phyloP scores from a whole-genome alignment of 306 rosid genomes.

The Cucurbita maxima region DNA sequence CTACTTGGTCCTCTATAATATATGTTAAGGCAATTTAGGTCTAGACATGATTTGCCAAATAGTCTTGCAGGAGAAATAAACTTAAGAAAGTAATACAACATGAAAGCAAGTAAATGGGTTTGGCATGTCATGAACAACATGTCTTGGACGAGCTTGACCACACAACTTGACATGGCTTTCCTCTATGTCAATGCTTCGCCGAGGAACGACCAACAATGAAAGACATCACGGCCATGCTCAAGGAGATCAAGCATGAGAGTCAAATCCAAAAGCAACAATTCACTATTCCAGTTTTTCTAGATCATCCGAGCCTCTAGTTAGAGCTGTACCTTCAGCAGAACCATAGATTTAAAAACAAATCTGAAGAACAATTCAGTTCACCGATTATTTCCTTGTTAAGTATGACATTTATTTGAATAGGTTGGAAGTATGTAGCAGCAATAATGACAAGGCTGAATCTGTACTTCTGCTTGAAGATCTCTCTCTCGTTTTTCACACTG shows the following conservation, averaged over 20 bases:
- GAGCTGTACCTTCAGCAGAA: slow-evolving; percentile 32
- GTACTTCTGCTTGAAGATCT: too few species aligned
- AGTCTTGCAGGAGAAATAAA: too few species aligned
- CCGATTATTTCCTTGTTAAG: slow-evolving; percentile 13
- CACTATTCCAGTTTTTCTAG: slow-evolving; percentile 81
- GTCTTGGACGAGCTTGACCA: too few species aligned
- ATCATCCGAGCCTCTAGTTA: slow-evolving; percentile 69
- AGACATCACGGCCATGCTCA: slow-evolving; percentile 81
- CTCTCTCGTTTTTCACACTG: too few species aligned
- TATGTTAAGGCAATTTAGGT: too few species aligned
- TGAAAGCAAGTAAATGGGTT: too few species aligned
- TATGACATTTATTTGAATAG: slow-evolving; percentile 31
- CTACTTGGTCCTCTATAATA: too few species aligned
- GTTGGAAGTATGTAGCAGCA: slow-evolving; percentile 16
- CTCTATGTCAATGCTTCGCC: slow-evolving; percentile 69
- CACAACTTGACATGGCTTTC: slow-evolving; percentile 58
- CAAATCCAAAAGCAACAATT: slow-evolving; percentile 43
- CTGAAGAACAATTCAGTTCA: slow-evolving; percentile 6
- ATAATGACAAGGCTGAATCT: slow-evolving; percentile 4
- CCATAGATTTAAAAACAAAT: slow-evolving; percentile 16
- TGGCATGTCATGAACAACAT: too few species aligned
- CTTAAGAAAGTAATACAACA: too few species aligned
- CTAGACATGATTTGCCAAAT: too few species aligned
- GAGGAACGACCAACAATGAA: slow-evolving; percentile 78
- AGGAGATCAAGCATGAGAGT: slow-evolving; percentile 55